phyloP scores from a whole-genome alignment of 2,329 filamentous ascomycete species.

The Hypoxylon sp. region DNA sequence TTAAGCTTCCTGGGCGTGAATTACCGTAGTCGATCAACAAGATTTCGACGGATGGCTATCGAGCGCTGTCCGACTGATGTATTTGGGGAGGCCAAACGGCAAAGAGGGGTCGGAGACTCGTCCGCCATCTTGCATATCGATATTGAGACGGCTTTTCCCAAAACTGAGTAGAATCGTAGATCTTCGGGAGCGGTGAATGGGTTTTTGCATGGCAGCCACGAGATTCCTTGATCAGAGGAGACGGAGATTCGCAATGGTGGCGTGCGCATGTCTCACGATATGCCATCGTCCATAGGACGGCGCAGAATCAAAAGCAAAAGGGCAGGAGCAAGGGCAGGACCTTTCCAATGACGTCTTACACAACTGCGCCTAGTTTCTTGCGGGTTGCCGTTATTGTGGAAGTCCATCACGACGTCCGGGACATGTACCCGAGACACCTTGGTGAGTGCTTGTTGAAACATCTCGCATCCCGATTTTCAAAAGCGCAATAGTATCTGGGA shows the following conservation, averaged over 20 bases:
- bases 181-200: conserved; percentile 17
- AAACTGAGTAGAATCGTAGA: neutral
- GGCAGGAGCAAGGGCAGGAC: conserved; percentile 3
- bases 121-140: conserved; percentile 3
- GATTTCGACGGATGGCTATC: neutral
- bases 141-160: conserved; percentile 3
- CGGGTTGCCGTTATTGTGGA: neutral
- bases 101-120: neutral
- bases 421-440: neutral
- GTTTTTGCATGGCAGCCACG: conserved; percentile 10
- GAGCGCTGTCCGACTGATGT: neutral
- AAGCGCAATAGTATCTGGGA: too few species aligned
- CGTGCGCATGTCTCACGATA: conserved; percentile 29
- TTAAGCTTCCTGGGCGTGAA: neutral
- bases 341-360: neutral
- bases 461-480: neutral
- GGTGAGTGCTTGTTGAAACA: neutral
- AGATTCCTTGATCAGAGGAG: neutral
- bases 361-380: neutral
- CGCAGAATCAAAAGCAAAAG: conserved; percentile 16
- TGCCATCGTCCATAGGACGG: conserved; percentile 19
- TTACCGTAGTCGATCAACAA: too few species aligned
- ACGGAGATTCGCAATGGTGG: conserved; percentile 8
- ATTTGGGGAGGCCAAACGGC: neutral
- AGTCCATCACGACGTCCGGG: neutral